phyloP scores from a whole-genome alignment of 1,284 basidiomycete species.

The Irpex sp. region DNA sequence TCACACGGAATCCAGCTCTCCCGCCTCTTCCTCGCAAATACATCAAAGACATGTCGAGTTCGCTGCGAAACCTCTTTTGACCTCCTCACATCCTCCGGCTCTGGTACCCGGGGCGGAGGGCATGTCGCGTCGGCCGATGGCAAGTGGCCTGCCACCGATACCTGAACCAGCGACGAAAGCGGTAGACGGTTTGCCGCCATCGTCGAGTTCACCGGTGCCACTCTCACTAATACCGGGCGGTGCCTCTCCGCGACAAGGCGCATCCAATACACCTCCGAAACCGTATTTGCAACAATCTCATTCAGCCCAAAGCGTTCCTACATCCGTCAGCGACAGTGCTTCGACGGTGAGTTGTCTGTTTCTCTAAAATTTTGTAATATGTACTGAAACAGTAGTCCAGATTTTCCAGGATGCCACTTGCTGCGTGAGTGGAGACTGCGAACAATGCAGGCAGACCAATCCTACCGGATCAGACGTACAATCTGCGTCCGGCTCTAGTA shows the following conservation, averaged over 20 bases:
- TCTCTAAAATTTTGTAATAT: not conserved
- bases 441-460: not conserved
- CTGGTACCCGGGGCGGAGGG: not conserved
- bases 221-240: not conserved
- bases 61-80: not conserved
- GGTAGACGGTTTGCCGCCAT: not conserved
- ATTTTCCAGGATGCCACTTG: not conserved
- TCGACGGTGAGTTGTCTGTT: not conserved
- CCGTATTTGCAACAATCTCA: not conserved
- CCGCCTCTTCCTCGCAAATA: not conserved
- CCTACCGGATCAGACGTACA: not conserved
- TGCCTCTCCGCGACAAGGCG: not conserved
- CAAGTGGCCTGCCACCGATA: not conserved
- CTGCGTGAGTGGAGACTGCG: not conserved
- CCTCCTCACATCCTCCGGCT: too few species aligned
- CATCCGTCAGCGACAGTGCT: not conserved
- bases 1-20: not conserved
- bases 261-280: not conserved
- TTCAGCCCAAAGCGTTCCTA: not conserved
- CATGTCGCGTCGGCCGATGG: not conserved
- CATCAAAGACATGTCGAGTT: not conserved
- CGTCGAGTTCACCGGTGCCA: not conserved
- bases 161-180: not conserved
- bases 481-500: not conserved
- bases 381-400: not conserved